Percentiles rank a stretch among this genome's conserved stretches.
Evolutionary conservation across 2,329 filamentous ascomycete genomes (phyloP).

Genomic region (Westerdykella ornata): DNA sequence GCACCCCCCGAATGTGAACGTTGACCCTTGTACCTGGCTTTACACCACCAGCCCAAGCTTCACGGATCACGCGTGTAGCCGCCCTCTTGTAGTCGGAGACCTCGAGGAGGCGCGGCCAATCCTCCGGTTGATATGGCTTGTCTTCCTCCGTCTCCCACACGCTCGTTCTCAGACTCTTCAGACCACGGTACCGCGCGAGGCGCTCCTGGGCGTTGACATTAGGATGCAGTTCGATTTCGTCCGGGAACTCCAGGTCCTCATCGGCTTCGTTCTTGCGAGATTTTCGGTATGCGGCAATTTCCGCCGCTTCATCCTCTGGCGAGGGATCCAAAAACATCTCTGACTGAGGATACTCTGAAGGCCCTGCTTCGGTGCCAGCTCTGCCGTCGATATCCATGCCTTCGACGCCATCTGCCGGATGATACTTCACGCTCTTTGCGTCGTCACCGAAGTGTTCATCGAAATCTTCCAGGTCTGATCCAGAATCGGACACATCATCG

Average conservation of each 20-base stretch:
- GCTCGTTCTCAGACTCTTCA: constrained; percentile 86
- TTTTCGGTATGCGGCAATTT: constrained; percentile 74
- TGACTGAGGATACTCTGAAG: constrained; percentile 87
- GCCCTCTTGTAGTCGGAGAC: constrained; percentile 86
- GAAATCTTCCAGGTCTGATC: constrained; percentile 64
- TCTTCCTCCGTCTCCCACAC: constrained; percentile 88
- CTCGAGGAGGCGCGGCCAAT: constrained; percentile 80
- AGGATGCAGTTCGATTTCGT: constrained; percentile 91
- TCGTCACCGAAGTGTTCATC: constrained; percentile 52
- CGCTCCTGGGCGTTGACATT: constrained; percentile 80
- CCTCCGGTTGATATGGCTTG: constrained; percentile 75
- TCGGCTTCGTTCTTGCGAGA: constrained; percentile 73
- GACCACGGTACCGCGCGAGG: constrained; percentile 75
- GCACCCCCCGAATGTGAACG: constrained; percentile 62
- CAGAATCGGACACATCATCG: constrained; percentile 72
- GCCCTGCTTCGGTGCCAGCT: constrained; percentile 66
- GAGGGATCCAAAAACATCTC: constrained; percentile 79
- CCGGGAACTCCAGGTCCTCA: constrained; percentile 91
- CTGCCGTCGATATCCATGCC: constrained; percentile 48
- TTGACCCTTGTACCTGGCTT: constrained; percentile 75
- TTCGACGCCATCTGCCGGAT: constrained; percentile 78
- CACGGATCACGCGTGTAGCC: constrained; percentile 66
- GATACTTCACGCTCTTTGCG: constrained; percentile 47
- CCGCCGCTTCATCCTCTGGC: constrained; percentile 75
- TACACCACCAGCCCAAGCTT: constrained; percentile 84